phyloP scores from a whole-genome alignment of 768 basidiomycete genomes.

The Suillus weaverae region DNA sequence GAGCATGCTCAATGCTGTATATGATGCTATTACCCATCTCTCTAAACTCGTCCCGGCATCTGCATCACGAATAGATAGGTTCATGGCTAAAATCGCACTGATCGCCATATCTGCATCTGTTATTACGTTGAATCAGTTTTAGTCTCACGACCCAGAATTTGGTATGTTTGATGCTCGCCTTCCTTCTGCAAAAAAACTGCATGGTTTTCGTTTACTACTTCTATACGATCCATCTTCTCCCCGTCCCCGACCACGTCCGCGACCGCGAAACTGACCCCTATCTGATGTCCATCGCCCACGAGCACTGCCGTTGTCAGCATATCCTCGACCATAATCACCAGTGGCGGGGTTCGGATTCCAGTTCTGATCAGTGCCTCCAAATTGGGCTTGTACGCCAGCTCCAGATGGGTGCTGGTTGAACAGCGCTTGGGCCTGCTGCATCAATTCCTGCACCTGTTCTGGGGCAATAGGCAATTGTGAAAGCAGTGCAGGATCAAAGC shows the following conservation, averaged over 20 bases:
- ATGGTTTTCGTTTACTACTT: constrained; percentile 84
- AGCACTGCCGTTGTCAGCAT: constrained; percentile 43
- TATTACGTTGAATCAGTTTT: constrained; percentile 44
- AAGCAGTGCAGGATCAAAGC: constrained; percentile 43
- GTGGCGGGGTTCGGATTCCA: constrained; percentile 43
- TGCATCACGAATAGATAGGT: constrained; percentile 32
- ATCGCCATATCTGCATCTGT: constrained; percentile 88
- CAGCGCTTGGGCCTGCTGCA: constrained; percentile 43
- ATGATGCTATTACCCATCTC: background rate
- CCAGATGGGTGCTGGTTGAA: constrained; percentile 32
- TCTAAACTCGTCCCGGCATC: background rate
- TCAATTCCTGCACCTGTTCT: constrained; percentile 65
- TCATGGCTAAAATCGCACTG: constrained; percentile 85
- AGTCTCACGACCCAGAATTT: constrained; percentile 23
- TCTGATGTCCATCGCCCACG: constrained; percentile 47
- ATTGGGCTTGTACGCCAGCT: constrained; percentile 27
- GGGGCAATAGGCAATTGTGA: constrained; percentile 48
- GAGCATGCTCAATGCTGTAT: constrained; percentile 1
- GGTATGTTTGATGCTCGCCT: constrained; percentile 73
- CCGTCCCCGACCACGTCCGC: constrained; percentile 59
- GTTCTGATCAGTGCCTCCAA: constrained; percentile 39
- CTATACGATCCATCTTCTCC: constrained; percentile 64
- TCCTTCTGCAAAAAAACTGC: constrained; percentile 89
- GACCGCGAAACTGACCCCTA: constrained; percentile 53
- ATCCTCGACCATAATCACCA: constrained; percentile 49